Base-by-base conservation (phyloP, 78 protist species). In the Mastigamoeba balamuthi region DNA sequence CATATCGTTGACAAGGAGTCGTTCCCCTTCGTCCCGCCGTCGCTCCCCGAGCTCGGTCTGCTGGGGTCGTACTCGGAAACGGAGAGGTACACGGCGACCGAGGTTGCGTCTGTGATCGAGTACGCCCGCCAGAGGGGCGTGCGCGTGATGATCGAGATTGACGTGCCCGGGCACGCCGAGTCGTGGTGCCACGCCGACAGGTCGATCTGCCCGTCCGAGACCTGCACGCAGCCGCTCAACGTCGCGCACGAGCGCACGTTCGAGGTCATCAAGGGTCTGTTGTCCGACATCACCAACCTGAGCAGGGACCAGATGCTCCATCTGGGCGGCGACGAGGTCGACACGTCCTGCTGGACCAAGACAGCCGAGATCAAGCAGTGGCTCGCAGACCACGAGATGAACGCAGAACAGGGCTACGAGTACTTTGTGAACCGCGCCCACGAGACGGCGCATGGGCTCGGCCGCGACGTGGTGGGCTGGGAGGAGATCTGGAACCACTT, bases 151-250 rank as follows among this genome's bases (percentile, higher is more conserved):
- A 17, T 48, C 17, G 58, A 48, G 17, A 36, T 66, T 25, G 92
- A 89, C 82, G 53, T 66, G 10, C 93, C 96, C 2, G 96, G 94
- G 10, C 96, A 92, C 76, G 77, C 92, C 17, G 78, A 52, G 29
- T 0, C 75, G 8, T 84, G 86, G 94, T 77, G 94, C 77, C 0
- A 0, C 27, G 92, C 86, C 10, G 10, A 81, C 69, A 84, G 89
- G 35, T 68, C 71, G 43, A 44, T 84, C 52, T 83, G 88, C 84
- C 87, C 89, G 23, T 17, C 68, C 25, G 6, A 75, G 3, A 1
- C 53, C 28, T 92, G 93, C 82, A 52, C 29, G 7, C 2, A 1
- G 65, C 90, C 92, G 39, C 76, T 88, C 38, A 78, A 85, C 70
- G 72, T 69, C 42, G 78, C 92, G 1, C 33, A 6, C 40, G 53